Evolutionary conservation across 1,284 basidiomycete genomes (phyloP), one percentile per base, ranked within the genome.

Genomic region (Microbotryum lychnidis-dioicae): DNA sequence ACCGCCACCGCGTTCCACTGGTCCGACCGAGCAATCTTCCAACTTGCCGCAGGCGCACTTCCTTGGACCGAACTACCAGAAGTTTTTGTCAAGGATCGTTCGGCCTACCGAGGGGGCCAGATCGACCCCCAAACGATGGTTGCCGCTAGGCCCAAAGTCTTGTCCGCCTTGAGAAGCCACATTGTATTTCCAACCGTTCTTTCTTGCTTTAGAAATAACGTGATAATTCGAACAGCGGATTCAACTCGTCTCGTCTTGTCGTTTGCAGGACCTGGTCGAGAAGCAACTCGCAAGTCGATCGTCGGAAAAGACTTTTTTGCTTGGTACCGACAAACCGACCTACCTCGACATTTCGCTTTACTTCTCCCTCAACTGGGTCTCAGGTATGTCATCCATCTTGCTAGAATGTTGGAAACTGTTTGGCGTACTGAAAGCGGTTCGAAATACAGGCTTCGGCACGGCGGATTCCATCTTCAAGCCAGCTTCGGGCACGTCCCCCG

Each of bases 341-440:
- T 62, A 61, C 57, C 23, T 65, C 16, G 63, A 65, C 50, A 49
- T 62, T 23, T 62, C 63, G 5, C 48, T 62, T n/a, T 65, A 49
- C 53, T 62, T 62, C 53, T 21, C 53, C 37, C 53, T 62, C 37
- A 21, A 54, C 48, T 65, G 63, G 63, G 51, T 62, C 37, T 46
- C 57, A 21, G 37, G 37, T 42, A 42, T 3, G 37, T 10, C 14
- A 18, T 42, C 16, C 37, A 10, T 42, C 37, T 42, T 16, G 14
- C 16, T 18, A 16, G 12, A 12, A 42, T 42, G 37, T 6, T 42
- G 12, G 14, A 42, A 12, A 18, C 1, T 42, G 37, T 42, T 16
- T 18, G 16, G 37, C 9, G 12, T 42, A 42, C 37, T 42, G 37
- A 42, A 12, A 6, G 14, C 37, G 5, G 37, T 6, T 42, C 16